Percentiles rank a stretch among this genome's conserved stretches.
These are phyloP conservation scores for Colletotrichum gloeosporioides DNA, from an alignment of 2,329 filamentous ascomycete genomes.

Conservation along the genomic window DNA sequence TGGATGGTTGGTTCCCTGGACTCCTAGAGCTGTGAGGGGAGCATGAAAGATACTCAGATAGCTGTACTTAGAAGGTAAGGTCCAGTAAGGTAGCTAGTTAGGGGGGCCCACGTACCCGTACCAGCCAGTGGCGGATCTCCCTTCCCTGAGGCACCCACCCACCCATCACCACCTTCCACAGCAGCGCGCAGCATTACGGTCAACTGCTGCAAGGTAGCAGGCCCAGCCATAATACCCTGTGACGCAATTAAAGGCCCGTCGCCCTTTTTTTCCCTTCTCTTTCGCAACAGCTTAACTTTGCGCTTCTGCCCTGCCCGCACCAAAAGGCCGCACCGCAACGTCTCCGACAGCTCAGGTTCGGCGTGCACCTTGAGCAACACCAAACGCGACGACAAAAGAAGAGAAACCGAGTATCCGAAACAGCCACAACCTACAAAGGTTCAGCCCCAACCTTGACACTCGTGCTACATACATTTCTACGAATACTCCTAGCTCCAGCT, in stretches of 20 bases:
- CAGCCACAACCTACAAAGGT: neutral
- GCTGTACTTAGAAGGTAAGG: neutral
- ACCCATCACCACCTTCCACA: neutral
- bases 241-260: conserved; percentile 20
- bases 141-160: neutral
- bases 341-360: neutral
- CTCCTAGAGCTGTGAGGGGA: neutral
- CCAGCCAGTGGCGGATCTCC: conserved; percentile 13
- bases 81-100: neutral
- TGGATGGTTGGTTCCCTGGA: neutral
- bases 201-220: neutral
- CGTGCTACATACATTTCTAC: neutral
- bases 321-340: neutral
- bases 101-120: neutral
- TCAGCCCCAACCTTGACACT: neutral
- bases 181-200: neutral
- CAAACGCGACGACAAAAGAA: neutral
- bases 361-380: neutral
- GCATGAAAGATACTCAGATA: neutral
- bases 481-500: neutral
- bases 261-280: neutral
- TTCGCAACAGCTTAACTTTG: neutral
- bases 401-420: neutral
- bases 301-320: neutral
- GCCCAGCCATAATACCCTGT: conserved; percentile 3